Evolutionary conservation across 768 basidiomycete species (phyloP), one percentile per base, ranked within the genome.

Genomic region (Collybiopsis confluens): DNA sequence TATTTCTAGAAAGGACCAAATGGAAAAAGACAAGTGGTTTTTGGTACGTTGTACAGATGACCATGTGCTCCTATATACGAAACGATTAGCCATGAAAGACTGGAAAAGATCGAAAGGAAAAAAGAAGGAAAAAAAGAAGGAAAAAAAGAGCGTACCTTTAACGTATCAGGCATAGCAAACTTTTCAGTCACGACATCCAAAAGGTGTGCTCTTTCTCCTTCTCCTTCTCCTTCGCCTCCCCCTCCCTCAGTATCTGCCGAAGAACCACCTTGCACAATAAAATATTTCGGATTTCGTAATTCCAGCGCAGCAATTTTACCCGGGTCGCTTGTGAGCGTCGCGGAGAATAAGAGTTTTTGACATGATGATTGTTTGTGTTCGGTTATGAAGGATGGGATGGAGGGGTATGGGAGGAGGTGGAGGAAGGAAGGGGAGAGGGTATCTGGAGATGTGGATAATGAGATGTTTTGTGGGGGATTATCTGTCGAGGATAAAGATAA

Each of bases 271-370:
- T 88, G 87, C 21, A 98, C 86, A 41, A 97, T 80, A 58, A 95
- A 89, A 69, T 97, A 99, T 62, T 89, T 86, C 1, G 95, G 90
- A 52, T 88, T 71, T 54, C 81, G 72, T 36, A 99, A 71, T 43
- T 85, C 80, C 35, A 99, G 75, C 0, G 91, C 83, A 6, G 88
- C 86, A 40, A 98, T 86, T 62, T 91, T 95, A n/a, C 88, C 86
- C 0, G 97, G 96, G 70, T 98, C 94, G 8, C 86, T 81, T 0
- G 95, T 97, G 27, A 98, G 78, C 0, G 97, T 99, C 0, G 97
- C 97, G 9, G 94, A 97, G 72, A 99, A 97, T 7, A 99, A 74
- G 3, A 99, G 77, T 64, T 98, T 98, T 65, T 98, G 96, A 61
- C 95, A 97, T 4, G 88, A 88, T 3, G 81, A 67, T 38, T 73